Base-by-base conservation (phyloP, 225 moss, liverwort and hornwort species). In the Neckera pumila region DNA sequence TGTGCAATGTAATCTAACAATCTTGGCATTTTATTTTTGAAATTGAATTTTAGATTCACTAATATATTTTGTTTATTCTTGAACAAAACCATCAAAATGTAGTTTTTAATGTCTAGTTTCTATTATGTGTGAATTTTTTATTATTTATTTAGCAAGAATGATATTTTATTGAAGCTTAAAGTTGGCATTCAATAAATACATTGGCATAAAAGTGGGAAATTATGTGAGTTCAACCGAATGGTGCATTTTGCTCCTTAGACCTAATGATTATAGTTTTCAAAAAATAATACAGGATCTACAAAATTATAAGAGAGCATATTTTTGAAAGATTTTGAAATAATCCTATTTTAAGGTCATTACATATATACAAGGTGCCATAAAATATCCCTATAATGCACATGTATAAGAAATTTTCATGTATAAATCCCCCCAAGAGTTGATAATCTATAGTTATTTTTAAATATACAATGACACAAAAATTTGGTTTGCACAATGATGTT, bases 151-250 rank as follows among this genome's bases (percentile, higher is more conserved):
- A 12, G 2, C 2, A 51, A 49, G 6, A 51, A 26, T 75, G 7
- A 75, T 75, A 12, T 12, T 75, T 49, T 75, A 7, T 75, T 51
- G 5, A 21, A 21, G 5, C 8, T 33, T 5, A 21, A 33, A 76
- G 13, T 76, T 51, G 13, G 8, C 21, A 51, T 2, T 51, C 0
- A 0, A 12, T 5, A 16, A 49, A 12, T 0, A 20, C 4, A 33
- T 0, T 20, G 1, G 3, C 21, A 12, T 21, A 20, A 33, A 49
- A 33, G 7, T 33, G 0, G 8, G 5, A 20, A 19, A 19, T 4
- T 19, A 28, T 49, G 0, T 19, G 31, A 31, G 2, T 12, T 17
- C 31, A 75, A 33, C 1, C 0, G 4, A 49, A 75, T 75, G 33
- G 8, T 49, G 49, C 33, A 76, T 49, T 75, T 51, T 49, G 11